Conservation (phyloP, 78 protist species). For the Monocercomonoides exilis region DNA sequence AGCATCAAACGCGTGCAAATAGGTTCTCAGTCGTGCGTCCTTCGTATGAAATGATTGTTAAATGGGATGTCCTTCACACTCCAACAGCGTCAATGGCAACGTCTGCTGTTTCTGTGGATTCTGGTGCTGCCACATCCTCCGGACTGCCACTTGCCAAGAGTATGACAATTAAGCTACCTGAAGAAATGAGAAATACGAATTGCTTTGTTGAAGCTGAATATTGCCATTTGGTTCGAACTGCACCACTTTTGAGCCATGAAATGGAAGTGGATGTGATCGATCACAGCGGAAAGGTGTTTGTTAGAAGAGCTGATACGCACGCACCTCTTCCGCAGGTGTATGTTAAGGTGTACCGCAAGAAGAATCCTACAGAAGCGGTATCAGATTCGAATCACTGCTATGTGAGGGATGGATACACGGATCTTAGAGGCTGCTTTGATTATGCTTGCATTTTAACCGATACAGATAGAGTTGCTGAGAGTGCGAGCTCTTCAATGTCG, state of each 20-base stretch:
- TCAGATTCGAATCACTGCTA: neutral
- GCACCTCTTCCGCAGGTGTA: neutral
- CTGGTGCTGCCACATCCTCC: too few relatives aligned
- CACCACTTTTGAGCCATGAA: neutral
- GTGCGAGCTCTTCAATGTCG: too few relatives aligned
- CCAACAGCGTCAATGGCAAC: neutral
- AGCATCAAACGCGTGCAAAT: neutral
- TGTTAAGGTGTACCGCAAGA: neutral
- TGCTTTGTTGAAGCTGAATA: neutral
- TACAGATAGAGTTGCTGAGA: too few relatives aligned
- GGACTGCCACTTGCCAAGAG: neutral
- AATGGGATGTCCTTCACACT: too few relatives aligned
- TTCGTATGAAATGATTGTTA: neutral
- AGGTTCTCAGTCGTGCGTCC: neutral
- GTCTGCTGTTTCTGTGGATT: neutral
- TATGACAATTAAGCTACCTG: neutral
- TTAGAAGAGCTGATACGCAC: neutral
- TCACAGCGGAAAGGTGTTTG: neutral
- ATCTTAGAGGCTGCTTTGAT: neutral
- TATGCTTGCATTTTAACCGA: too few relatives aligned
- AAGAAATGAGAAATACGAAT: neutral
- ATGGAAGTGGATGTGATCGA: neutral
- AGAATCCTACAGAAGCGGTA: neutral
- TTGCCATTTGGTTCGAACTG: neutral
- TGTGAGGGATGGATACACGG: neutral